phyloP scores from a whole-genome alignment of 2,329 filamentous ascomycete species.

The Ascochyta rabiei region DNA sequence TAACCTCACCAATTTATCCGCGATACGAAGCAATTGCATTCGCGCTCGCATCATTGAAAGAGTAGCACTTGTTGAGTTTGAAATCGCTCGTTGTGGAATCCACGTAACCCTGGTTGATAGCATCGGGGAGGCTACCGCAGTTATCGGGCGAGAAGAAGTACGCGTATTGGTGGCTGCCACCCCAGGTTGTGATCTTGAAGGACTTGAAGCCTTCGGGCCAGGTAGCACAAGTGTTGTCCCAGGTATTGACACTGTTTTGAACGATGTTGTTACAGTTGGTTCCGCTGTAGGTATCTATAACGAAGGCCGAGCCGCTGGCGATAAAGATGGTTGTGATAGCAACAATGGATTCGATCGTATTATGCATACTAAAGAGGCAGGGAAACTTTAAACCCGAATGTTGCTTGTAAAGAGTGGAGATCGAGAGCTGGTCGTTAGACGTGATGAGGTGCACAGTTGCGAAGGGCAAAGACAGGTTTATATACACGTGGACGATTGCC shows the following conservation, averaged over 20 bases:
- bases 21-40: slow-evolving; percentile 15
- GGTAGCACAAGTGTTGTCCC: slow-evolving; percentile 19
- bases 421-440: too few species aligned
- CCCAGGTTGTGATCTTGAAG: slow-evolving; percentile 10
- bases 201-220: slow-evolving; percentile 13
- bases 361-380: background rate
- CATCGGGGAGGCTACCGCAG: slow-evolving; percentile 10
- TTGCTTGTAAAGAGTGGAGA: too few species aligned
- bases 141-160: slow-evolving; percentile 12
- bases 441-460: too few species aligned
- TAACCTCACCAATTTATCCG: background rate
- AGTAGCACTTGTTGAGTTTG: background rate
- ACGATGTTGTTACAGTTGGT: background rate
- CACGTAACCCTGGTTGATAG: slow-evolving; percentile 1
- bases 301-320: background rate
- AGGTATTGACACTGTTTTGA: slow-evolving; percentile 10
- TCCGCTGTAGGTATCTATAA: background rate
- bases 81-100: background rate
- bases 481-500: too few species aligned
- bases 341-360: background rate
- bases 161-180: slow-evolving; percentile 4
- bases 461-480: too few species aligned
- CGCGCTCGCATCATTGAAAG: slow-evolving; percentile 1
- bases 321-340: background rate
- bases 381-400: too few species aligned